phyloP scores from a whole-genome alignment of 169 alveolate species.

The Amoebophrya sp. region DNA sequence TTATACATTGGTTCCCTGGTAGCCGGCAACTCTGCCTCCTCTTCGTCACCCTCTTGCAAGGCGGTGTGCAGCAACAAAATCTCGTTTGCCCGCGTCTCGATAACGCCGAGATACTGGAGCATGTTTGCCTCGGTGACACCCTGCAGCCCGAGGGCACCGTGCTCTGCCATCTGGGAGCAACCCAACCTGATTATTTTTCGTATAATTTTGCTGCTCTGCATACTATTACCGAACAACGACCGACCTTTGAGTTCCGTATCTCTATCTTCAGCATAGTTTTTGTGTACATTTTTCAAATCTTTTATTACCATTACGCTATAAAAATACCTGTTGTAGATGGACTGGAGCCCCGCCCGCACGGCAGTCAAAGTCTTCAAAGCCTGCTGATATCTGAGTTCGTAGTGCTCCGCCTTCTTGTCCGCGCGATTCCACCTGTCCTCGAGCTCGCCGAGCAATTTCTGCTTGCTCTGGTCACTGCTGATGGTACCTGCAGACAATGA shows the following conservation, averaged over 20 bases:
- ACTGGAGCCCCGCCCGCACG: conserved; percentile 47
- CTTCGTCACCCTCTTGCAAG: conserved; percentile 13
- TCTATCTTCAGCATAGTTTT: too few relatives aligned
- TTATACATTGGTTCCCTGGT: neutral
- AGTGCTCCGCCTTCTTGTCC: conserved; percentile 61
- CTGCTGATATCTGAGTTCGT: conserved; percentile 59
- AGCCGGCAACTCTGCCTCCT: neutral
- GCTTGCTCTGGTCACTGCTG: too few relatives aligned
- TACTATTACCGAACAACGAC: too few relatives aligned
- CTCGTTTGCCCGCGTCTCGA: conserved; percentile 14
- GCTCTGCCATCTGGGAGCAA: neutral
- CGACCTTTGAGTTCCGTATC: too few relatives aligned
- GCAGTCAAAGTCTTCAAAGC: conserved; percentile 45
- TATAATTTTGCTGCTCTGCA: too few relatives aligned
- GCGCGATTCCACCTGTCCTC: conserved; percentile 63
- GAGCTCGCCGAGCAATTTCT: conserved; percentile 59
- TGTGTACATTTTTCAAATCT: too few relatives aligned
- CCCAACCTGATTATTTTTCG: too few relatives aligned
- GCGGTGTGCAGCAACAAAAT: neutral
- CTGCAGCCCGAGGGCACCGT: neutral
- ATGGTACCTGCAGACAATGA: too few relatives aligned
- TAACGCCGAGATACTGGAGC: neutral
- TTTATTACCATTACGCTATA: too few relatives aligned
- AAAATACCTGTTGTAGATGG: conserved; percentile 49
- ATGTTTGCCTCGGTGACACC: neutral